A percentile compares a stretch with the other conserved stretches of the same genome.
Evolutionary conservation across 306 rosid species (phyloP).

Genomic region (Geum urbanum): DNA sequence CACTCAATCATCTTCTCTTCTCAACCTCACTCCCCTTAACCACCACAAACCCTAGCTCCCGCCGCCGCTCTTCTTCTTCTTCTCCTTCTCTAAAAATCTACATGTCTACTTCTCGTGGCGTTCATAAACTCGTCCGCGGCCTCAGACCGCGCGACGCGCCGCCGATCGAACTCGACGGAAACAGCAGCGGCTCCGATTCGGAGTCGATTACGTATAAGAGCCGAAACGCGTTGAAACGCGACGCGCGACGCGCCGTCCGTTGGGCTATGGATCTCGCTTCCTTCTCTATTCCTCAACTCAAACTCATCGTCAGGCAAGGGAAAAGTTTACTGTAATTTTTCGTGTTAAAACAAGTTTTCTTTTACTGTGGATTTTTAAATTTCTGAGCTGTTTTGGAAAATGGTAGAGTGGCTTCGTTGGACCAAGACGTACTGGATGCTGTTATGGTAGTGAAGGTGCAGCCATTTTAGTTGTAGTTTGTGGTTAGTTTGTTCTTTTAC

Average conservation of each 20-base stretch:
- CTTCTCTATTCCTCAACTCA: conserved; percentile 71
- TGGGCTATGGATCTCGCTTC: conserved; percentile 80
- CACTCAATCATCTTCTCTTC: conserved; percentile 26
- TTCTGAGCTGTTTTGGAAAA: not conserved
- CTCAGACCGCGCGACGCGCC: conserved; percentile 29
- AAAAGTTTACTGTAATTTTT: no score
- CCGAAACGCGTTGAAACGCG: conserved; percentile 77
- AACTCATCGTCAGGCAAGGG: conserved; percentile 62
- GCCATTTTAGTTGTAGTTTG: conserved; percentile 10
- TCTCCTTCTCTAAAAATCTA: conserved; percentile 27
- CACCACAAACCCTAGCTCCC: conserved; percentile 20
- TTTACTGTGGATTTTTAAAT: not conserved
- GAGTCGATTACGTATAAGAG: conserved; percentile 46
- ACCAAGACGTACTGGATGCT: conserved; percentile 59
- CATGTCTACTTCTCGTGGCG: conserved; percentile 41
- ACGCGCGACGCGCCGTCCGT: conserved; percentile 74
- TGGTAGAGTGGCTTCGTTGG: conserved; percentile 60
- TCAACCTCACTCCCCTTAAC: conserved; percentile 20
- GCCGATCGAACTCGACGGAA: conserved; percentile 20
- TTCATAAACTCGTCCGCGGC: conserved; percentile 33
- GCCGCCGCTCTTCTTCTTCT: not conserved
- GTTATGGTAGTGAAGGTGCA: conserved; percentile 66
- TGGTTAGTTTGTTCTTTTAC: conserved; percentile 28
- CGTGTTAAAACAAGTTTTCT: not conserved
- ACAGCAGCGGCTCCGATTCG: conserved; percentile 21